Evolutionary conservation across 78 protist species (phyloP).

Genomic region (Dictyostelium brefeldianum): DNA sequence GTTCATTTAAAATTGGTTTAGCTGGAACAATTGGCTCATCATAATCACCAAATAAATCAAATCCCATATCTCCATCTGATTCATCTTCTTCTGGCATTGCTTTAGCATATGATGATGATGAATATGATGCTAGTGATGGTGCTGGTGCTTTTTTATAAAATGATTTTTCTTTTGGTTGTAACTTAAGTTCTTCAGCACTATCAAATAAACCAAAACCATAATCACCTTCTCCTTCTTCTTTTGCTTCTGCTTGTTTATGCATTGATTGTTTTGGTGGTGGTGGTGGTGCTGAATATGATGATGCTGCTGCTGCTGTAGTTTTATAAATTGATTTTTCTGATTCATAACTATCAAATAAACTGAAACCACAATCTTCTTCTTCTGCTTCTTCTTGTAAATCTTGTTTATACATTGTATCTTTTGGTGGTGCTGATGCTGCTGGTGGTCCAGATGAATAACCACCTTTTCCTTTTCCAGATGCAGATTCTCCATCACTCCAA

Average conservation of each 20-base stretch:
- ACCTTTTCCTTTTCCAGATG: background rate
- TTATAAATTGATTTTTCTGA: too few relatives aligned
- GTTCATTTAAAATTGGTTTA: too few relatives aligned
- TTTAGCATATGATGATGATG: background rate
- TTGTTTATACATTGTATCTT: background rate
- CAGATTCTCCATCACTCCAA: background rate
- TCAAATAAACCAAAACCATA: constrained; percentile 62
- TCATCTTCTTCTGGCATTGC: background rate
- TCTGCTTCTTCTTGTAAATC: background rate
- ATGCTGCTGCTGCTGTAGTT: too few relatives aligned
- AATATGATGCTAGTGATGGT: too few relatives aligned
- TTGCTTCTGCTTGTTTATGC: too few relatives aligned
- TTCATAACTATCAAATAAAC: background rate
- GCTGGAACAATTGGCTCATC: too few relatives aligned
- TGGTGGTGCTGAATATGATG: too few relatives aligned
- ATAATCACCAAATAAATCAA: constrained; percentile 26
- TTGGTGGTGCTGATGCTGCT: background rate
- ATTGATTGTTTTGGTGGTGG: too few relatives aligned
- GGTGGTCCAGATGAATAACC: background rate
- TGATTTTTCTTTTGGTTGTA: background rate
- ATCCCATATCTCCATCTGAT: constrained; percentile 45
- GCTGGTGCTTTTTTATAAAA: background rate
- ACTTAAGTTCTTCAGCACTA: background rate
- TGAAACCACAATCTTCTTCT: constrained; percentile 5
- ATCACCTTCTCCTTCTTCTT: background rate